Evolutionary conservation across 768 basidiomycete species (phyloP).

Genomic region (Rhizopogon sp.): DNA sequence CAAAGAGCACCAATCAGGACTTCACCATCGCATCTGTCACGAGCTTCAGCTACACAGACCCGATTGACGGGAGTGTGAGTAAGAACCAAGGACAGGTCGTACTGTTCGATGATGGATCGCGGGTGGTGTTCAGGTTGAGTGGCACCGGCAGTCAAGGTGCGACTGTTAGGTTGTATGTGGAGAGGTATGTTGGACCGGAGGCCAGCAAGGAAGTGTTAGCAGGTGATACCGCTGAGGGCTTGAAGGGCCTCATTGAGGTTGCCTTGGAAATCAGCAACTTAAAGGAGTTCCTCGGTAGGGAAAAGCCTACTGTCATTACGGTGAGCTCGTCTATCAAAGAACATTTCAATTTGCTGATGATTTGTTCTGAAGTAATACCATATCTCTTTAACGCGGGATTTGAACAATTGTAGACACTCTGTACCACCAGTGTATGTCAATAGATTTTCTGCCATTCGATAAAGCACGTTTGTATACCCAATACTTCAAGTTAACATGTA

Average conservation of each 20-base stretch:
- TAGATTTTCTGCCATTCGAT: background rate
- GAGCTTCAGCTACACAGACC: slow-evolving; percentile 96
- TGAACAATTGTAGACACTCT: background rate
- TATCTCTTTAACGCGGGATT: background rate
- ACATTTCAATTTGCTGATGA: background rate
- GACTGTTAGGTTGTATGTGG: slow-evolving; percentile 94
- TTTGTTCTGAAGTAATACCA: slow-evolving; percentile 7
- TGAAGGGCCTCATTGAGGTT: slow-evolving; percentile 94
- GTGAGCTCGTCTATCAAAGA: slow-evolving; percentile 36
- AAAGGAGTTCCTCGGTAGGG: slow-evolving; percentile 78
- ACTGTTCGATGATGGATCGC: slow-evolving; percentile 84
- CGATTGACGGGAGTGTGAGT: slow-evolving; percentile 92
- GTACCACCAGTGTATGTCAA: background rate
- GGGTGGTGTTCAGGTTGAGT: slow-evolving; percentile 93
- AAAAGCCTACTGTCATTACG: slow-evolving; percentile 96
- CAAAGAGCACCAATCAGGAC: slow-evolving; percentile 57
- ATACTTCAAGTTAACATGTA: background rate
- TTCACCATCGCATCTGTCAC: slow-evolving; percentile 77
- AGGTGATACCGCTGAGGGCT: slow-evolving; percentile 79
- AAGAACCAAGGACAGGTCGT: slow-evolving; percentile 96
- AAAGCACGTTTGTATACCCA: background rate
- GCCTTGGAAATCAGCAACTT: slow-evolving; percentile 83
- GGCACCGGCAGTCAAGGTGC: slow-evolving; percentile 97
- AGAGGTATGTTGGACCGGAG: slow-evolving; percentile 76
- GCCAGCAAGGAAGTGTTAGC: slow-evolving; percentile 66